Base-by-base conservation (phyloP, 2,329 filamentous ascomycete genomes). In the Ceratocystis colombiana region DNA sequence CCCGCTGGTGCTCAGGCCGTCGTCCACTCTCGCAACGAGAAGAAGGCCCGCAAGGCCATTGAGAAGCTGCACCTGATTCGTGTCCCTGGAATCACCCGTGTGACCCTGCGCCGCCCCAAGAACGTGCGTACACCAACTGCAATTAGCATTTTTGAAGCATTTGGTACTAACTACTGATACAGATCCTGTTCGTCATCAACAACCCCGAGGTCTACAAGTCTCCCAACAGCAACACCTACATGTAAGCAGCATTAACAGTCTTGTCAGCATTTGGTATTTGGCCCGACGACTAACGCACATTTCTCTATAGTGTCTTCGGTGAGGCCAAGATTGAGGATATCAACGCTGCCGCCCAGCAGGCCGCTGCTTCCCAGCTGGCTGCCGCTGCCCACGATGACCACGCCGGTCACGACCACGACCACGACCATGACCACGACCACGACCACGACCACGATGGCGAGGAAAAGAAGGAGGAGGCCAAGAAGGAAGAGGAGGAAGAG, bases 271-370 rank as follows among this genome's bases (percentile, higher is more conserved):
- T 4, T 41, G 10, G 10, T 41, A 4, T 12, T 41, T 10, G 37
- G 0, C 37, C 37, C 1, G 37, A 12, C 12, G 37, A 12, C 37
- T 41, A 41, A 41, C 37, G 3, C 37, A 41, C 4, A 30, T 22
- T 17, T n/a, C 15, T 33, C 4, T 55, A 57, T 73, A 96, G 93
- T 80, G 95, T 97, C 79, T 99, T 99, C 77, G 94, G 94, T 78
- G 95, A 99, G 84, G 94, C 95, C 76, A 99, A 99, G 89, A 97
- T 99, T 72, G 94, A 99, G 86, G 95, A 99, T 80, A 84, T 97
- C 75, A 99, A 97, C 88, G 95, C 94, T 74, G 90, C 93, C 77
- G 93, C 93, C 74, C 94, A 97, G 83, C 90, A 93, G 74, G 90
- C 89, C 72, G 94, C 94, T 73, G 93, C 93, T 73, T 90, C 95